A percentile compares a stretch with the other conserved stretches of the same genome.
phyloP scores from a whole-genome alignment of 1,284 basidiomycete genomes.

The Trichosporon inkin region DNA sequence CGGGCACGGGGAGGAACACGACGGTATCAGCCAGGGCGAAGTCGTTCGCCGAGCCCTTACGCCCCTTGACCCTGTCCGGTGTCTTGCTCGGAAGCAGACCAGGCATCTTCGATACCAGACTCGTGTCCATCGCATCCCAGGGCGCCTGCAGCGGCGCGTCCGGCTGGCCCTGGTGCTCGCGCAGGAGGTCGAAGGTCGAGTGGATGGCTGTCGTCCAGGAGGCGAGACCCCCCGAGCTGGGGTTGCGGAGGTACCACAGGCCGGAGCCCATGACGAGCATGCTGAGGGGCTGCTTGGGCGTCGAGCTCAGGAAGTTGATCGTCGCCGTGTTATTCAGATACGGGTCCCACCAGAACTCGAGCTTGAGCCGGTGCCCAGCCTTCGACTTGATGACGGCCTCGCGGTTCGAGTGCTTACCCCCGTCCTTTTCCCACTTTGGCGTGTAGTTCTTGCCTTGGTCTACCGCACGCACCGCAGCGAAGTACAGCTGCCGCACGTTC shows the following conservation, averaged over 20 bases:
- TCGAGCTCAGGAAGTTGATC: conserved; percentile 44
- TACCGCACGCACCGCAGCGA: conserved; percentile 60
- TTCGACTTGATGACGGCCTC: conserved; percentile 24
- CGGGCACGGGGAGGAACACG: conserved; percentile 68
- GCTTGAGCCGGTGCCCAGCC: conserved; percentile 45
- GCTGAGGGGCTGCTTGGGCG: conserved; percentile 51
- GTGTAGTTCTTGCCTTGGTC: conserved; percentile 26
- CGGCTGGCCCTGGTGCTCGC: conserved; percentile 42
- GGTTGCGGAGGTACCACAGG: conserved; percentile 78
- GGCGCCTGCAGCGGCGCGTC: conserved; percentile 35
- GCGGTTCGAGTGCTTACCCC: conserved; percentile 66
- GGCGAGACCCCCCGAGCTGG: conserved; percentile 65
- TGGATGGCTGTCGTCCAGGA: conserved; percentile 73
- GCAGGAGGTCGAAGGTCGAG: conserved; percentile 57
- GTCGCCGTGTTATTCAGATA: conserved; percentile 68
- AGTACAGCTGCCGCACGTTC: conserved; percentile 71
- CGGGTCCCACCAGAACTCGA: conserved; percentile 67
- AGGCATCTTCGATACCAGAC: conserved; percentile 10
- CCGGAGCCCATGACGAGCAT: conserved; percentile 77
- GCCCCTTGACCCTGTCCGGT: background rate
- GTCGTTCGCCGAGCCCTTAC: conserved; percentile 4
- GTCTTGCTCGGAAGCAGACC: conserved; percentile 13
- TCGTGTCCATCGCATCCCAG: conserved; percentile 38
- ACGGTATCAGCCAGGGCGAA: conserved; percentile 16
- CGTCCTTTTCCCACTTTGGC: conserved; percentile 41